phyloP scores from a whole-genome alignment of 139 green algal genomes.

The Micractinium conductrix region DNA sequence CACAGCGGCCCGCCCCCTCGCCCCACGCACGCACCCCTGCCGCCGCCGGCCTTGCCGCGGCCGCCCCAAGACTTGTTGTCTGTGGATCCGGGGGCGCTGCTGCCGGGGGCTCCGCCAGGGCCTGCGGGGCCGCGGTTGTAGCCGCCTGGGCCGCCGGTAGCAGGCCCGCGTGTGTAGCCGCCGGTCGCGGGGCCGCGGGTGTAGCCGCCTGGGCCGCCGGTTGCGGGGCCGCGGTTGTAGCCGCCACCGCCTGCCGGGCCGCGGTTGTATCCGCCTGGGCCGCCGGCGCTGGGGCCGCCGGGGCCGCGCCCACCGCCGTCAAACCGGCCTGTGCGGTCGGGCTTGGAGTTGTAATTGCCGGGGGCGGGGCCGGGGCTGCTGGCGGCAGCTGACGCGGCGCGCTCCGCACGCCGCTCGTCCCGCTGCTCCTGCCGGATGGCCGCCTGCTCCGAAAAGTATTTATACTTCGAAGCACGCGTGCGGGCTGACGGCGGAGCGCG shows the following conservation, averaged over 20 bases:
- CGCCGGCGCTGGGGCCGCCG: not conserved
- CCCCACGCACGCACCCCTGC: not conserved
- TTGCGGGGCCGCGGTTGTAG: constrained; percentile 1
- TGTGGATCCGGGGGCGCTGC: not conserved
- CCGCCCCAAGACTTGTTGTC: not conserved
- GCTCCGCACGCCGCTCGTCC: not conserved
- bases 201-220: not conserved
- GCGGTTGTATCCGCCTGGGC: not conserved
- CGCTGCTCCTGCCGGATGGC: not conserved
- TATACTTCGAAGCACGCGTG: constrained; percentile 29
- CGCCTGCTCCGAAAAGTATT: constrained; percentile 21
- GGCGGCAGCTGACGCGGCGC: not conserved
- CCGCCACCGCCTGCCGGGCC: not conserved
- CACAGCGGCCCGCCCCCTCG: too few relatives aligned
- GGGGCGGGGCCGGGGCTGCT: not conserved
- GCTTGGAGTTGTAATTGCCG: not conserved
- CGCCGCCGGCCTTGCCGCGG: not conserved
- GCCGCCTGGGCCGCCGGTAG: not conserved
- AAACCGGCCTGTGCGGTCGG: not conserved
- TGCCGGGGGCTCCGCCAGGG: not conserved
- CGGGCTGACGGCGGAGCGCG: constrained; percentile 21
- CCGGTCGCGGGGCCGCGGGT: not conserved
- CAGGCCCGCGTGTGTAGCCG: not conserved
- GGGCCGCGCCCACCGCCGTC: not conserved
- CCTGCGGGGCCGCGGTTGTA: not conserved